A percentile compares a stretch with the other conserved stretches of the same genome.
These are phyloP conservation scores for Phialocephala sp. DNA, from an alignment of 2,329 filamentous ascomycete species.

Conservation along the genomic window DNA sequence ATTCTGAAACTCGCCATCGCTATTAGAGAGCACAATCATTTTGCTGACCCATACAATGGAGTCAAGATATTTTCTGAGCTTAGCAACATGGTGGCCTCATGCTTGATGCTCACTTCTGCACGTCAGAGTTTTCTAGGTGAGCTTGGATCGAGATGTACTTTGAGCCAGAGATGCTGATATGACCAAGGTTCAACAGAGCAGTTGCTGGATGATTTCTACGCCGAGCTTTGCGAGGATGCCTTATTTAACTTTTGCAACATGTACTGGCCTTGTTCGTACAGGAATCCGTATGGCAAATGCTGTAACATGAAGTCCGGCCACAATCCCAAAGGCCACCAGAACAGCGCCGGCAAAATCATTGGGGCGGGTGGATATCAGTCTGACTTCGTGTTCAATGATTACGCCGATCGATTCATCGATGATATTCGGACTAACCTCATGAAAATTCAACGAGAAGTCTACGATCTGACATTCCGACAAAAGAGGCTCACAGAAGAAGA, in stretches of 20 bases:
- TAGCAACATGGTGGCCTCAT: slow-evolving; percentile 51
- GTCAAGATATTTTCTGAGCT: no score
- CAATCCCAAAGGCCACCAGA: slow-evolving; percentile 52
- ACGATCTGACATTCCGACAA: no score
- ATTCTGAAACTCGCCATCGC: no score
- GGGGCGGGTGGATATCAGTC: slow-evolving; percentile 46
- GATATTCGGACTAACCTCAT: neutral
- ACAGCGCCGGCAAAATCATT: slow-evolving; percentile 49
- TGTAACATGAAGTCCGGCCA: slow-evolving; percentile 46
- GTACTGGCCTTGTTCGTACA: slow-evolving; percentile 53
- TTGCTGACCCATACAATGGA: no score
- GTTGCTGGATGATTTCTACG: slow-evolving; percentile 15
- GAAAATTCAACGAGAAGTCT: no score
- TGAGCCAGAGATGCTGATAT: no score
- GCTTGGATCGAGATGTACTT: no score
- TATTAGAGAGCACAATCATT: no score
- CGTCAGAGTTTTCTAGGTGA: slow-evolving; percentile 30
- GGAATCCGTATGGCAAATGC: slow-evolving; percentile 41
- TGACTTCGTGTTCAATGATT: slow-evolving; percentile 39
- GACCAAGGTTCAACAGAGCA: neutral
- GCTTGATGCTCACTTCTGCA: slow-evolving; percentile 54
- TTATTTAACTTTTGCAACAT: slow-evolving; percentile 51
- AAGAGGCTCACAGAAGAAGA: no score
- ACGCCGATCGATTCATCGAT: slow-evolving; percentile 38
- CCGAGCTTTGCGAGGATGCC: slow-evolving; percentile 28